Conservation (phyloP, 2,329 filamentous ascomycete genomes). For the Cordyceps javanica region DNA sequence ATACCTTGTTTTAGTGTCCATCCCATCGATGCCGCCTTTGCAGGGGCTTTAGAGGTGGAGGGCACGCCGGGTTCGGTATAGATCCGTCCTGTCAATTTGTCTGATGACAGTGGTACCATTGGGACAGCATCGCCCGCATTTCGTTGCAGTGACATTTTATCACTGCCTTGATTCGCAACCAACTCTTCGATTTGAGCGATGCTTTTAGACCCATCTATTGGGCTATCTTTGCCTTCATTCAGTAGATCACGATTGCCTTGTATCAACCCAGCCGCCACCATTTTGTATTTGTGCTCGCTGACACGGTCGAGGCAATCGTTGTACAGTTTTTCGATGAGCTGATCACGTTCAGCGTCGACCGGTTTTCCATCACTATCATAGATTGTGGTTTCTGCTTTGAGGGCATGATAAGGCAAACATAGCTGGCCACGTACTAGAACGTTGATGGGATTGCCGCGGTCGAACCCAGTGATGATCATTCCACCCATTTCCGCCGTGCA, state of each 20-base stretch:
- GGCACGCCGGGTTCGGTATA: slow-evolving; percentile 65
- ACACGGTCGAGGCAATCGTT: slow-evolving; percentile 92
- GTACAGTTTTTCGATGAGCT: slow-evolving; percentile 83
- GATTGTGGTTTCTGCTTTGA: slow-evolving; percentile 76
- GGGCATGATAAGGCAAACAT: slow-evolving; percentile 74
- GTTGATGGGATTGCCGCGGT: slow-evolving; percentile 90
- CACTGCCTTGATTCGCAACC: slow-evolving; percentile 53
- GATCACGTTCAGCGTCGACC: slow-evolving; percentile 73
- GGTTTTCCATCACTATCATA: slow-evolving; percentile 78
- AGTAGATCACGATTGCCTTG: slow-evolving; percentile 80
- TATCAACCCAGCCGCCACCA: slow-evolving; percentile 61
- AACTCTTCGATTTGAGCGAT: slow-evolving; percentile 68
- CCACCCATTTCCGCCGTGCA: slow-evolving; percentile 95
- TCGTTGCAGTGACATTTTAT: slow-evolving; percentile 46
- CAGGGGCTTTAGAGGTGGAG: slow-evolving; percentile 65
- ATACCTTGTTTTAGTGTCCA: slow-evolving; percentile 68
- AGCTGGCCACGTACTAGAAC: slow-evolving; percentile 86
- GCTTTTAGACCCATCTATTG: slow-evolving; percentile 61
- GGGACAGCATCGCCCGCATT: slow-evolving; percentile 47
- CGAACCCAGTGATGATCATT: slow-evolving; percentile 97
- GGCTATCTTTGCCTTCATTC: slow-evolving; percentile 73
- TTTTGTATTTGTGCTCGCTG: slow-evolving; percentile 81
- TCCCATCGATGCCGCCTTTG: slow-evolving; percentile 73
- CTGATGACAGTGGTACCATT: slow-evolving; percentile 57
- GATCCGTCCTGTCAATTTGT: slow-evolving; percentile 65